Percentiles rank a stretch among this genome's conserved stretches.
phyloP scores from a whole-genome alignment of 257 asterid genomes.

The Penstemon newberryi region DNA sequence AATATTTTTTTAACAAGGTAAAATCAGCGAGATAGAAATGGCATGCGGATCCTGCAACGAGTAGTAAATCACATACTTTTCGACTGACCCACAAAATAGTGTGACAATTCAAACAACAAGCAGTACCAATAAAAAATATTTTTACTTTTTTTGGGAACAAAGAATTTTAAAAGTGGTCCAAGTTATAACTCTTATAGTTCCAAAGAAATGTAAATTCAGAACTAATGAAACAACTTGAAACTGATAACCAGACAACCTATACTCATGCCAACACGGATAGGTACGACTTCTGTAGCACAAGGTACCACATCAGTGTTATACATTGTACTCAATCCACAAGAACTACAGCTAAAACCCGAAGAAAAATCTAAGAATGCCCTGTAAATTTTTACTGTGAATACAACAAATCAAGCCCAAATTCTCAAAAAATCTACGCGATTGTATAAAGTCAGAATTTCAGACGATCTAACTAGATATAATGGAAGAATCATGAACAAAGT shows the following conservation, averaged over 20 bases:
- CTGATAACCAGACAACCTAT: not conserved
- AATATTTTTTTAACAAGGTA: not conserved
- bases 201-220: not conserved
- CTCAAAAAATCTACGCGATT: not conserved
- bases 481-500: not conserved
- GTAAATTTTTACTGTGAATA: not conserved
- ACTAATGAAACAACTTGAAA: conserved; percentile 20
- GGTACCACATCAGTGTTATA: not conserved
- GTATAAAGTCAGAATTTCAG: not conserved
- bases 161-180: not conserved
- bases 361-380: too few species aligned
- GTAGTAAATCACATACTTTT: not conserved
- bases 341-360: not conserved
- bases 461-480: not conserved
- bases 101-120: not conserved
- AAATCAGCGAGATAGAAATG: not conserved
- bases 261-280: not conserved
- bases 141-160: not conserved
- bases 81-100: not conserved
- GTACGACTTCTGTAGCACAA: not conserved
- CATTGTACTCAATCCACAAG: conserved; percentile 8
- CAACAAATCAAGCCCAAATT: conserved; percentile 5
- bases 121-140: not conserved
- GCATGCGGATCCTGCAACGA: not conserved
- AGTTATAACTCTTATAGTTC: not conserved